Evolutionary conservation across 208 protist species (phyloP).

Genomic region (Trypanosomatidae sp.): DNA sequence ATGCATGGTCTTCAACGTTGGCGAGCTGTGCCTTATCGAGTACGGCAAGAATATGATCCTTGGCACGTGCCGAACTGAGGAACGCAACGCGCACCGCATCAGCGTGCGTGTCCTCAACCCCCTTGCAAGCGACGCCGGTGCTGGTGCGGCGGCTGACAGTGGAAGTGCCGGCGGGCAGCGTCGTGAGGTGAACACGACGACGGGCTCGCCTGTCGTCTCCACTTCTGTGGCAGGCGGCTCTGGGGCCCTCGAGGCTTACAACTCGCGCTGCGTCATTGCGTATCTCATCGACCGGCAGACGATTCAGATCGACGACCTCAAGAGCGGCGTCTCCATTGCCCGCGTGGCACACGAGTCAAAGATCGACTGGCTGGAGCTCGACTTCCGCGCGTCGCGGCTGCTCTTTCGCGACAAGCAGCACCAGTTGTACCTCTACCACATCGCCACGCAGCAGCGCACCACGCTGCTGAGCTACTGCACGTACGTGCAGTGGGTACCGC

Average conservation of each 20-base stretch:
- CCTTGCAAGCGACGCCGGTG: conserved; percentile 4
- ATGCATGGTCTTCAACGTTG: conserved; percentile 97
- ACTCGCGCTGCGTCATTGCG: conserved; percentile 90
- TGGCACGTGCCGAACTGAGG: conserved; percentile 96
- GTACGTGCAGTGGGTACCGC: conserved; percentile 98
- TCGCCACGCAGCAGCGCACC: conserved; percentile 81
- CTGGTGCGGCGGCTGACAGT: conserved; percentile 1
- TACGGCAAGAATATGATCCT: conserved; percentile 96
- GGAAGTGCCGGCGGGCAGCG: conserved; percentile 13
- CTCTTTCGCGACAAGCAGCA: conserved; percentile 97
- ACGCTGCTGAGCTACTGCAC: conserved; percentile 96
- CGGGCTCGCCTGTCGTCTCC: conserved; percentile 4
- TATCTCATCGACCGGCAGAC: conserved; percentile 97
- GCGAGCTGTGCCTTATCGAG: conserved; percentile 97
- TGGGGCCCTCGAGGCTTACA: conserved; percentile 18
- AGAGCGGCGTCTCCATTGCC: conserved; percentile 79
- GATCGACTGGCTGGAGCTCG: conserved; percentile 98
- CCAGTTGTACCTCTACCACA: conserved; percentile 94
- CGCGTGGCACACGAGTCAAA: conserved; percentile 91
- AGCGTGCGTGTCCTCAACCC: conserved; percentile 86
- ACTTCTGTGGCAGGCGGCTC: neutral
- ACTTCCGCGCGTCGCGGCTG: conserved; percentile 92
- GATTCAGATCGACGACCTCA: conserved; percentile 94
- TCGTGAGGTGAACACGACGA: conserved; percentile 33
- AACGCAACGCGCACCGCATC: conserved; percentile 95